These are phyloP conservation scores for Piper longum DNA, from an alignment of 164 flowering plant species.

Conservation along the genomic window DNA sequence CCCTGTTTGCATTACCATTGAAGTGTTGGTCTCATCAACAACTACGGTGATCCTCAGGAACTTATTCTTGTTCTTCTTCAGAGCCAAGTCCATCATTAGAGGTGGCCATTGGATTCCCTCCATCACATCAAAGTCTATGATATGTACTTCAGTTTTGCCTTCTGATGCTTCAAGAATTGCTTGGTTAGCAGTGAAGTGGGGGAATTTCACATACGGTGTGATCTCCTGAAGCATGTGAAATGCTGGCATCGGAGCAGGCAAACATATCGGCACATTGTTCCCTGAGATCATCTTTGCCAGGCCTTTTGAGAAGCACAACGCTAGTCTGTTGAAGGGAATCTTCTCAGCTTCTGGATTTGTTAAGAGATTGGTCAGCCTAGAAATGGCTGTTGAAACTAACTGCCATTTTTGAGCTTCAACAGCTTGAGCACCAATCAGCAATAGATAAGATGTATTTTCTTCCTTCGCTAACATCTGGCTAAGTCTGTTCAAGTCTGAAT, in stretches of 20 bases:
- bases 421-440: slow-evolving; percentile 25
- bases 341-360: slow-evolving; percentile 8
- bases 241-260: slow-evolving; percentile 7
- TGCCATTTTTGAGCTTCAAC: slow-evolving; percentile 16
- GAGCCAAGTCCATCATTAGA: slow-evolving; percentile 23
- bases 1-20: slow-evolving; percentile 12
- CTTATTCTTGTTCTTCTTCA: slow-evolving; percentile 7
- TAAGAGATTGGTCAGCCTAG: slow-evolving; percentile 11
- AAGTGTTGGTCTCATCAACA: slow-evolving; percentile 1
- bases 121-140: slow-evolving; percentile 27
- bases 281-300: slow-evolving; percentile 12
- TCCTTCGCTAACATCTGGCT: slow-evolving; percentile 3
- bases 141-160: slow-evolving; percentile 14
- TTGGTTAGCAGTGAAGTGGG: slow-evolving; percentile 33
- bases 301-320: slow-evolving; percentile 24
- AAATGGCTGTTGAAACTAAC: slow-evolving; percentile 7
- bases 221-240: slow-evolving; percentile 26
- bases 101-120: slow-evolving; percentile 37
- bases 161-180: slow-evolving; percentile 27
- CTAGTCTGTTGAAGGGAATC: slow-evolving; percentile 13
- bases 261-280: not conserved
- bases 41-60: slow-evolving; percentile 22
- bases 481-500: not conserved
- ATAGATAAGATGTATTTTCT: slow-evolving; percentile 17
- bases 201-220: slow-evolving; percentile 26